These are phyloP conservation scores for Teratosphaeria pseudoeucalypti DNA, from an alignment of 2,329 filamentous ascomycete species.

Conservation along the genomic window DNA sequence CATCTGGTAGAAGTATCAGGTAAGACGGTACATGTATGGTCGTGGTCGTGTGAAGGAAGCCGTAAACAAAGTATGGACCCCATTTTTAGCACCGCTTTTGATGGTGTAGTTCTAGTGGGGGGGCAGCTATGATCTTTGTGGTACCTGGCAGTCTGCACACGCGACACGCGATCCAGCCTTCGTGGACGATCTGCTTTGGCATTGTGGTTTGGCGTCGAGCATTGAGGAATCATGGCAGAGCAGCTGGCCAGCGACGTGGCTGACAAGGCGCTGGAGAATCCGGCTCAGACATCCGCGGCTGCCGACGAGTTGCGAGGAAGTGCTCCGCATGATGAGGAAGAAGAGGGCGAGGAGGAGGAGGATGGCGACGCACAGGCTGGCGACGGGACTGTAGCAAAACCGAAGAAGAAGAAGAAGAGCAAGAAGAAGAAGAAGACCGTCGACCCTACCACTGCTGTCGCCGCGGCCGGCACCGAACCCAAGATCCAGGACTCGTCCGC, in stretches of 20 bases:
- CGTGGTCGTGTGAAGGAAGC: too few relatives aligned
- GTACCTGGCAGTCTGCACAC: background rate
- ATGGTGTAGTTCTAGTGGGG: background rate
- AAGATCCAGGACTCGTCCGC: conserved; percentile 3
- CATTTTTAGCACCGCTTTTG: background rate
- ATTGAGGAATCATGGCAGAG: background rate
- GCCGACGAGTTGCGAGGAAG: background rate
- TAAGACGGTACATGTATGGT: too few relatives aligned
- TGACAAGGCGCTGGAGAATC: background rate
- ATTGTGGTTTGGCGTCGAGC: background rate
- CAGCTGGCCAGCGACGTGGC: background rate
- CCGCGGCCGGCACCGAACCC: conserved; percentile 1
- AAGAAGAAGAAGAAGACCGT: conserved; percentile 14
- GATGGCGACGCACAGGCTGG: conserved; percentile 8
- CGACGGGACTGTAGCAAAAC: conserved; percentile 7
- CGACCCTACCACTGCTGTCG: background rate
- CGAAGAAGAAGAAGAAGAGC: conserved; percentile 17
- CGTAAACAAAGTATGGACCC: background rate
- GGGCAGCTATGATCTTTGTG: background rate
- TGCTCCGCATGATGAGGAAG: conserved; percentile 2
- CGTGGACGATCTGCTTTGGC: background rate
- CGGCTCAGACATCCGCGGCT: background rate
- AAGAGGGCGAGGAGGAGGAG: conserved; percentile 8
- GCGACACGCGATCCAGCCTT: background rate
- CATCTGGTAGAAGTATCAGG: too few relatives aligned